Conservation (phyloP, 306 rosid genomes). For the Oemleria cerasiformis region DNA sequence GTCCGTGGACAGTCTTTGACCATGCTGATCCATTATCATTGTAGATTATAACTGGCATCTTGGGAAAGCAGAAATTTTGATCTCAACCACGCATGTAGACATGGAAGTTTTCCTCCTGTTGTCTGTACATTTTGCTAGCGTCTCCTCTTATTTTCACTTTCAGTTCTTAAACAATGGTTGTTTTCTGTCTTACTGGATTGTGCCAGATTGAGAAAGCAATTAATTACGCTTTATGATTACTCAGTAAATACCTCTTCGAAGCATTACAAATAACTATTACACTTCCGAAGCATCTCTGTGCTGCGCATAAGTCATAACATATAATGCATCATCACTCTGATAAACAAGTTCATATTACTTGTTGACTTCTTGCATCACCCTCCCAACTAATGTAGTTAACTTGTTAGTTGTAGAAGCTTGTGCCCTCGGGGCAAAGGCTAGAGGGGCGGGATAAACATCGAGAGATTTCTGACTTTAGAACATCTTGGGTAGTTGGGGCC, state of each 20-base stretch:
- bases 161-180: neutral
- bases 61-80: slow-evolving; percentile 34
- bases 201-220: neutral
- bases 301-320: too few species aligned
- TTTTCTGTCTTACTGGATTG: neutral
- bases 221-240: neutral
- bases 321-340: too few species aligned
- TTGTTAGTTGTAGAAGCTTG: too few species aligned
- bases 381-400: too few species aligned
- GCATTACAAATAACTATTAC: neutral
- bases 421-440: too few species aligned
- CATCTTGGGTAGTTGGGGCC: too few species aligned
- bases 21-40: slow-evolving; percentile 21
- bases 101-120: slow-evolving; percentile 16
- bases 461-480: too few species aligned
- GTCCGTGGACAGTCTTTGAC: slow-evolving; percentile 21
- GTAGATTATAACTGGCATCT: slow-evolving; percentile 21
- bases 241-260: neutral
- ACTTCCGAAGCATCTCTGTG: too few species aligned
- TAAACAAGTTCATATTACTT: too few species aligned
- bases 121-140: slow-evolving; percentile 26
- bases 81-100: slow-evolving; percentile 25
- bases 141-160: neutral
- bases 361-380: too few species aligned
- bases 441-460: too few species aligned